Evolutionary conservation across 1,139 yeast genomes (phyloP), one percentile per base, ranked within the genome.

Genomic region (Yamadazyma mexicana): DNA sequence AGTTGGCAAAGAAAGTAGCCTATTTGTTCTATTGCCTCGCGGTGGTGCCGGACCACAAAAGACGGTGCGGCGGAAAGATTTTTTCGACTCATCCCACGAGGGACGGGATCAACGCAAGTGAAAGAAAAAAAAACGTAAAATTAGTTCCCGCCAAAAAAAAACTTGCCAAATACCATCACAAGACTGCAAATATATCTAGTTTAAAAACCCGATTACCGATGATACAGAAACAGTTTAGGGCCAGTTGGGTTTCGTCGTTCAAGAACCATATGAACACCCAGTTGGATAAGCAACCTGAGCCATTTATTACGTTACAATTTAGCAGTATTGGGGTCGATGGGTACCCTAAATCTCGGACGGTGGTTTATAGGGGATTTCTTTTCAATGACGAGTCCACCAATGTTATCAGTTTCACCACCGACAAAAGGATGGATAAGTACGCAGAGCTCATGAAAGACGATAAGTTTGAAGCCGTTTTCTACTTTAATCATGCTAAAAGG

Each of bases 391-490:
- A 74, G 45, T 70, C 77, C 42, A 81, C 83, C 31, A 87, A 86
- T 52, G 78, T 84, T 8, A 57, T 87, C 40, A 73, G 87, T 3
- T 80, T 84, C 54, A 77, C 85, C 33, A 83, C 95, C 1, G 96
- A 87, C 61, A 69, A 73, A 50, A 66, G 96, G 55, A 79, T 84
- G 73, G 64, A 64, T 37, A 87, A 87, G 58, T 74, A 75, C 51
- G 60, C 64, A 17, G 87, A 85, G 53, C 62, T 82, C 39, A 45
- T 56, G 12, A 48, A 54, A 18, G 75, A 77, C 51, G 79, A 81
- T 47, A 64, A 69, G 40, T 82, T 79, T 55, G 95, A 87, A 62
- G 87, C 89, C 2, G 86, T 87, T 42, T 86, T 85, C 56, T 84
- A 85, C 66, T 83, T 86, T 54, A 75, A 72, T 12, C 67, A 66